Conservation (phyloP, 352 stramenopile species). For the Pythium folliculosum region DNA sequence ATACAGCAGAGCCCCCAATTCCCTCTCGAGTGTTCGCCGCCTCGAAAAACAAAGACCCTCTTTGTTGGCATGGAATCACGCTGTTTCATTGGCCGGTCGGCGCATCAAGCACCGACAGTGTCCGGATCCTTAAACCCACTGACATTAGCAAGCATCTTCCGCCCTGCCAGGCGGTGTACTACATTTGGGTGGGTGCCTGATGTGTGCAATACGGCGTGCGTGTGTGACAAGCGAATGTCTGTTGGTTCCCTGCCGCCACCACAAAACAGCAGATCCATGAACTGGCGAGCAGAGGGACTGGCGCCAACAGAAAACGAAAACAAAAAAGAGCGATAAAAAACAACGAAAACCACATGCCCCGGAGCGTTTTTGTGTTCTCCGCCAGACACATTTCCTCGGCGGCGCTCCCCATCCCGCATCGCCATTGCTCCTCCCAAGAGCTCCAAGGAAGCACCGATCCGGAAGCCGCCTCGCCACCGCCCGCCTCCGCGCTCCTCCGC, state of each 20-base stretch:
- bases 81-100: neutral
- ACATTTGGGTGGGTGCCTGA: neutral
- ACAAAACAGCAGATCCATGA: constrained; percentile 5
- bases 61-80: neutral
- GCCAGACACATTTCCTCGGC: neutral
- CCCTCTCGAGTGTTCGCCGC: neutral
- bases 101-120: neutral
- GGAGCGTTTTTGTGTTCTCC: neutral
- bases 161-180: constrained; percentile 6
- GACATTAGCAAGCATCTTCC: constrained; percentile 12
- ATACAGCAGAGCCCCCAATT: neutral
- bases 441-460: neutral
- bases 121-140: neutral
- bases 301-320: neutral
- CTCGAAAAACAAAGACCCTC: neutral
- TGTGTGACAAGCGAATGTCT: constrained; percentile 11
- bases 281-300: constrained; percentile 9
- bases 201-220: neutral
- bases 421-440: neutral
- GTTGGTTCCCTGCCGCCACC: neutral
- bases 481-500: no score
- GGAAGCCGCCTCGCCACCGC: no score
- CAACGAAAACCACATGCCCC: neutral
- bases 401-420: neutral
- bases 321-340: no score